These are phyloP conservation scores for Glycine latifolia DNA, from an alignment of 306 rosid genomes.

Conservation along the genomic window DNA sequence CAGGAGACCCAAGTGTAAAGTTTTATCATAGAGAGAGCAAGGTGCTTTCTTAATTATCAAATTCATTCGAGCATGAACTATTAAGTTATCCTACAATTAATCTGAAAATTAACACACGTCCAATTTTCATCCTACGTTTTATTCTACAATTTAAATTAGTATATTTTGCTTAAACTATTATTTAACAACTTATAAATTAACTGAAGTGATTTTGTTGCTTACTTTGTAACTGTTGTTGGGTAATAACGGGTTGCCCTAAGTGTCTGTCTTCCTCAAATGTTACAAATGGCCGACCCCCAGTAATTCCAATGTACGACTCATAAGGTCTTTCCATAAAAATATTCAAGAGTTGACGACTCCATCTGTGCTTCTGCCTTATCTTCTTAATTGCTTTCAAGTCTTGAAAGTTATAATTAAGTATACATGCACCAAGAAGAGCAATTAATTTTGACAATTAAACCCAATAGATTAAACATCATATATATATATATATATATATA, in stretches of 20 bases:
- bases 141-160: no score
- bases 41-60: no score
- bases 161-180: no score
- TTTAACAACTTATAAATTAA: not conserved
- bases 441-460: not conserved
- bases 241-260: not conserved
- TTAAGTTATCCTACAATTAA: no score
- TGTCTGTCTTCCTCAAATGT: not conserved
- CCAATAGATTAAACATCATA: not conserved
- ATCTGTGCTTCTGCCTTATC: constrained; percentile 12
- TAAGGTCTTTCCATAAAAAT: not conserved
- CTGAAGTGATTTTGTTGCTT: not conserved
- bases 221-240: constrained; percentile 10
- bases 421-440: not conserved
- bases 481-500: no score
- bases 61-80: no score
- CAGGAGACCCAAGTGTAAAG: no score
- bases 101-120: no score
- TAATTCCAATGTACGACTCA: constrained; percentile 12
- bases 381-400: constrained; percentile 18
- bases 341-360: constrained; percentile 5
- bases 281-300: constrained; percentile 1
- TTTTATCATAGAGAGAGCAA: no score
- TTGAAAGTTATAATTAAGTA: not conserved
- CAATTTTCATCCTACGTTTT: no score